Base-by-base conservation (phyloP, 805 yeast species). In the Lipomyces sp. region DNA sequence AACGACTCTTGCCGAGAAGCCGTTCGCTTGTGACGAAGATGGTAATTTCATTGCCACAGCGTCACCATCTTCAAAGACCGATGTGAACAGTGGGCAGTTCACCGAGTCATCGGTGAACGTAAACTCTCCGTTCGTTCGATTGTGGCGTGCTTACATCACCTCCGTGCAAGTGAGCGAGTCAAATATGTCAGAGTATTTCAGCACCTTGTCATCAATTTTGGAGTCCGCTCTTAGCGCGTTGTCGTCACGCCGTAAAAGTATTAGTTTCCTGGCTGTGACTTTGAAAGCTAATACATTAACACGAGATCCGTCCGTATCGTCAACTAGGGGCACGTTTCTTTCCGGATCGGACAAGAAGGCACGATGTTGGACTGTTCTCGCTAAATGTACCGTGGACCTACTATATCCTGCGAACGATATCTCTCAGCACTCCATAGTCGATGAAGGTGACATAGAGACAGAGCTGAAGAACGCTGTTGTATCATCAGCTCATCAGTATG, bases 21-120 rank as follows among this genome's bases (percentile, higher is more conserved):
- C 64, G 4, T 61, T 61, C 10, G 60, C 50, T 32, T 18, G 18
- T 18, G 59, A 64, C 33, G 51, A 59, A 13, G 29, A 37, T 24
- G 63, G 63, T 7, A 62, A 62, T n/a, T 62, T 62, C 54, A 42
- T 57, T 8, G 48, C 65, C 8, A 37, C 42, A 42, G 48, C 59
- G 1, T 60, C 67, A 4, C 67, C 67, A 2, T 64, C 67, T 42
- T 35, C 53, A 4, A 45, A 10, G 7, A 29, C 57, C 4, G n/a
- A 24, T 4, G 13, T 33, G n/a, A 24, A 10, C 13, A 29, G 7
- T 29, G 48, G 24, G 1, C 1, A 24, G 24, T 24, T 24, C 24
- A 29, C 54, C 54, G n/a, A n/a, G 10, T 51, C 34, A 11, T 29
- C 54, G 15, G 13, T 57, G 18, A 57, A 34, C 29, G 50, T 13